These are phyloP conservation scores for Pseudocercospora ulei DNA, from an alignment of 2,329 filamentous ascomycete species.

Conservation along the genomic window DNA sequence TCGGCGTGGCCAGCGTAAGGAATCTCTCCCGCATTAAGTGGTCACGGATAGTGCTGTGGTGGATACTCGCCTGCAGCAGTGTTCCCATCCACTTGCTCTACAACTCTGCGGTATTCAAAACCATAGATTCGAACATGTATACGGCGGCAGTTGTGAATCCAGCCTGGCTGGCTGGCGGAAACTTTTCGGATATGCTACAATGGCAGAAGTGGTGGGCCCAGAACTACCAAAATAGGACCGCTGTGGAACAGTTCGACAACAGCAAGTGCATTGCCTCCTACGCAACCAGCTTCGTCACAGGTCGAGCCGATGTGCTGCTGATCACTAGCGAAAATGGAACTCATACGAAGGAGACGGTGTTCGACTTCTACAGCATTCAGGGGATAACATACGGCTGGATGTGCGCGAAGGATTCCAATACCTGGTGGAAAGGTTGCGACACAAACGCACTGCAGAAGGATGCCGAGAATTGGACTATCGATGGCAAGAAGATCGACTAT, in stretches of 20 bases:
- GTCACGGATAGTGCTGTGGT: conserved; percentile 25
- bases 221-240: conserved; percentile 7
- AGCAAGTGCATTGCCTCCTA: conserved; percentile 15
- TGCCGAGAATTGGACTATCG: conserved; percentile 13
- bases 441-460: conserved; percentile 3
- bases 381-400: conserved; percentile 1
- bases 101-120: conserved; percentile 31
- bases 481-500: conserved; percentile 17
- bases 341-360: conserved; percentile 13
- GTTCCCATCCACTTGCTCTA: conserved; percentile 36
- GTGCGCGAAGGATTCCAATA: neutral
- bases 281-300: conserved; percentile 15
- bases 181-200: conserved; percentile 7
- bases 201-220: conserved; percentile 7
- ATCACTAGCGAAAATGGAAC: conserved; percentile 13
- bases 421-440: neutral
- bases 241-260: conserved; percentile 13
- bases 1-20: conserved; percentile 39
- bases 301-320: conserved; percentile 11
- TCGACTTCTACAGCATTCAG: conserved; percentile 7
- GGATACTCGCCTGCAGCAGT: conserved; percentile 29
- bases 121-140: conserved; percentile 23
- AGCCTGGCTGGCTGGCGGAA: conserved; percentile 12
- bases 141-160: conserved; percentile 15
- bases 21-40: conserved; percentile 32